Evolutionary conservation across 495 filamentous ascomycete genomes (phyloP).

Genomic region (Penicillium antarcticum): DNA sequence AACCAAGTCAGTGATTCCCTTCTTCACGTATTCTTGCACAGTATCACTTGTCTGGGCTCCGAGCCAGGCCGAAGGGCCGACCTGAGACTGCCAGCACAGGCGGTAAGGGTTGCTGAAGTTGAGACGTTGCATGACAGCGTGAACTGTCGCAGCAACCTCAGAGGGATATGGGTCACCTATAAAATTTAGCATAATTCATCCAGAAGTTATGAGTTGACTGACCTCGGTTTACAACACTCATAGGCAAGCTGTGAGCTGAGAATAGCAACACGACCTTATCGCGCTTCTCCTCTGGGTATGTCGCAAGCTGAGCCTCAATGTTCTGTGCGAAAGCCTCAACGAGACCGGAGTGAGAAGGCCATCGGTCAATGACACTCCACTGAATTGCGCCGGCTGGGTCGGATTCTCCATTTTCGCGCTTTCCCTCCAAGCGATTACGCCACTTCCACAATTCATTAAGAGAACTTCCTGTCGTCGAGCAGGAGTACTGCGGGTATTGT

Average conservation of each 20-base stretch:
- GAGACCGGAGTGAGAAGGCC: conserved; percentile 86
- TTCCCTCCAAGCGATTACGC: conserved; percentile 83
- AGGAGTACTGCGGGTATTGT: conserved; percentile 99
- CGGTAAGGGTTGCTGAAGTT: conserved; percentile 85
- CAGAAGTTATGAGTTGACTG: conserved; percentile 7
- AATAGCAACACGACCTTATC: conserved; percentile 83
- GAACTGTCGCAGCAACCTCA: conserved; percentile 95
- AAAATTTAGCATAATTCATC: conserved; percentile 11
- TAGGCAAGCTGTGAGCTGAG: conserved; percentile 93
- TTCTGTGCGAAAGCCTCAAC: conserved; percentile 90
- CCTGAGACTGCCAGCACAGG: conserved; percentile 97
- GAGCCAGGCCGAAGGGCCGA: conserved; percentile 92
- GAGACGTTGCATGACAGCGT: conserved; percentile 91
- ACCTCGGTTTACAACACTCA: conserved; percentile 94
- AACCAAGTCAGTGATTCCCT: conserved; percentile 86
- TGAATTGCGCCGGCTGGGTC: conserved; percentile 65
- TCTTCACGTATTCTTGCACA: conserved; percentile 82
- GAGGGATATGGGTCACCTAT: conserved; percentile 91
- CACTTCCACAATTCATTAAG: conserved; percentile 98
- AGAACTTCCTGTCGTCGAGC: conserved; percentile 93
- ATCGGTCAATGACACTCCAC: conserved; percentile 98
- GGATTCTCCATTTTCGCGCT: conserved; percentile 48
- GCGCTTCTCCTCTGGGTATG: conserved; percentile 76
- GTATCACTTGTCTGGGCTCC: conserved; percentile 89
- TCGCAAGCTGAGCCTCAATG: conserved; percentile 75